Conservation (phyloP, 1,284 basidiomycete genomes). For the Rhodofomes roseus region DNA sequence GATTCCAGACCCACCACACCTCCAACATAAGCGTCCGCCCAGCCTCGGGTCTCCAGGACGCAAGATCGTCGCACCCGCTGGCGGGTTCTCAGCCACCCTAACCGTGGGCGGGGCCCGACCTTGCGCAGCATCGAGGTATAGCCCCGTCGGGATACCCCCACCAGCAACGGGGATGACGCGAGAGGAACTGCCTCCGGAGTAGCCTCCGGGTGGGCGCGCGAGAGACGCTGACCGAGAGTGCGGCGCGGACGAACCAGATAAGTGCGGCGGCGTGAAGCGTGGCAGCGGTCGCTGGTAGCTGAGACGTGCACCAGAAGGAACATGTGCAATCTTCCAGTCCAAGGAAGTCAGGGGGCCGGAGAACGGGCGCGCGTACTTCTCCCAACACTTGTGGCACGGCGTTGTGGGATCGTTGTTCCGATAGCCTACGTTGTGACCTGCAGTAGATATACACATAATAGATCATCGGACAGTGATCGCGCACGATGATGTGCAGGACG, state of each 20-base stretch:
- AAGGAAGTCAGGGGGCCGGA: slow-evolving; percentile 55
- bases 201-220: slow-evolving; percentile 19
- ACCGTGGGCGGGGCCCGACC: slow-evolving; percentile 13
- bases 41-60: slow-evolving; percentile 65
- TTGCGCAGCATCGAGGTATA: slow-evolving; percentile 19
- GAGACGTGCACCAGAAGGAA: slow-evolving; percentile 15
- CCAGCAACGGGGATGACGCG: slow-evolving; percentile 21
- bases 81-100: slow-evolving; percentile 18
- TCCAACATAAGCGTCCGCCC: slow-evolving; percentile 62
- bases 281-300: slow-evolving; percentile 41
- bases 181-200: slow-evolving; percentile 18
- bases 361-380: slow-evolving; percentile 57
- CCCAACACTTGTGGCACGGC: slow-evolving; percentile 71
- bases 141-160: slow-evolving; percentile 20
- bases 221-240: slow-evolving; percentile 12
- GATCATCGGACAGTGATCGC: background rate
- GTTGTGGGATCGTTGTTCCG: slow-evolving; percentile 61
- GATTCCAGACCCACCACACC: slow-evolving; percentile 57
- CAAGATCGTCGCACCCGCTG: slow-evolving; percentile 45
- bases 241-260: slow-evolving; percentile 10
- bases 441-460: background rate
- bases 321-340: slow-evolving; percentile 33
- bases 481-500: background rate
- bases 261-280: slow-evolving; percentile 22
- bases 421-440: slow-evolving; percentile 71